These are phyloP conservation scores for Beauveria australis DNA, from an alignment of 2,329 filamentous ascomycete genomes.

Conservation along the genomic window DNA sequence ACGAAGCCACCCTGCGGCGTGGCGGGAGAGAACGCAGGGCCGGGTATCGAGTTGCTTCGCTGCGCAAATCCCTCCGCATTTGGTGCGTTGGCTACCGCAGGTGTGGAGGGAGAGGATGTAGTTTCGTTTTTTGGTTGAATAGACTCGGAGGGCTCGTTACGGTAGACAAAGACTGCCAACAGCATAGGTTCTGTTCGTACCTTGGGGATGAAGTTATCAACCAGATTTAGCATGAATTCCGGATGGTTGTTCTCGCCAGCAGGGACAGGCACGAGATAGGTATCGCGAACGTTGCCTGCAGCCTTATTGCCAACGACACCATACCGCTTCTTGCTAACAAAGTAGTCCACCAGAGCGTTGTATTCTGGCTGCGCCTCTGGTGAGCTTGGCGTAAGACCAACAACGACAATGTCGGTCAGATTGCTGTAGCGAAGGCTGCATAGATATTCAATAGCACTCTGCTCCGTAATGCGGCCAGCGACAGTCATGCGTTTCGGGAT, in stretches of 20 bases:
- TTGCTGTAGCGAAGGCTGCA: slow-evolving; percentile 76
- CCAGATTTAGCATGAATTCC: slow-evolving; percentile 82
- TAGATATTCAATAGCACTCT: slow-evolving; percentile 83
- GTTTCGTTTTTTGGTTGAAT: slow-evolving; percentile 20
- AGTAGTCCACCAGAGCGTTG: slow-evolving; percentile 77
- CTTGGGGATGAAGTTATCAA: slow-evolving; percentile 70
- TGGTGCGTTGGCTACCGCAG: slow-evolving; percentile 16
- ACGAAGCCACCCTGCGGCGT: slow-evolving; percentile 25
- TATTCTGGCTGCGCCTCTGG: slow-evolving; percentile 56
- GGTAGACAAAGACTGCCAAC: slow-evolving; percentile 77
- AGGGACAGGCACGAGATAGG: slow-evolving; percentile 82
- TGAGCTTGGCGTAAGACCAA: slow-evolving; percentile 60
- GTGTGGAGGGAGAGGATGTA: slow-evolving; percentile 10
- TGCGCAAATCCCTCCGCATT: slow-evolving; percentile 28
- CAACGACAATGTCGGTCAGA: slow-evolving; percentile 75
- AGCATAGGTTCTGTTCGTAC: slow-evolving; percentile 67
- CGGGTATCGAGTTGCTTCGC: slow-evolving; percentile 40
- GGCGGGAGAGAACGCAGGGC: slow-evolving; percentile 47
- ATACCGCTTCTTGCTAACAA: slow-evolving; percentile 71
- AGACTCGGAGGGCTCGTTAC: slow-evolving; percentile 43
- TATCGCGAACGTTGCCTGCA: slow-evolving; percentile 71
- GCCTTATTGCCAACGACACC: slow-evolving; percentile 77
- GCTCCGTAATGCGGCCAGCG: slow-evolving; percentile 71
- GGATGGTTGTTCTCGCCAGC: slow-evolving; percentile 64
- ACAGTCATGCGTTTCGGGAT: slow-evolving; percentile 64